Evolutionary conservation across 805 yeast genomes (phyloP).

Genomic region (Lipomyces lipofer): DNA sequence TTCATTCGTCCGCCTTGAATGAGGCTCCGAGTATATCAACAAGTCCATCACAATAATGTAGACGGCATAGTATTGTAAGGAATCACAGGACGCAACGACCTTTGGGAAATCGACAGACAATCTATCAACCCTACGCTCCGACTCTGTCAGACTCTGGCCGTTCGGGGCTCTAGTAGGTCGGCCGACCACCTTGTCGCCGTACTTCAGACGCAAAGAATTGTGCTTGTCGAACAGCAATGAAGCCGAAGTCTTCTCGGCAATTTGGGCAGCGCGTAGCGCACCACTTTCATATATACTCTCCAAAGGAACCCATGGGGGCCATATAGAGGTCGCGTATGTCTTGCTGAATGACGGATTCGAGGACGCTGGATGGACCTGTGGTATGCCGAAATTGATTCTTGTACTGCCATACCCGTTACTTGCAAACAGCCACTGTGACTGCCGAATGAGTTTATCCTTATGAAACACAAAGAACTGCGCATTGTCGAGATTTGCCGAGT

Average conservation of each 20-base stretch:
- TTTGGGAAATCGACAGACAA: conserved; percentile 68
- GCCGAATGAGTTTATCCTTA: conserved; percentile 47
- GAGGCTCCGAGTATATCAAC: conserved; percentile 73
- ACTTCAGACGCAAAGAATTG: conserved; percentile 46
- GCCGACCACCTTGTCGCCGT: conserved; percentile 29
- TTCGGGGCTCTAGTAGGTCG: conserved; percentile 4
- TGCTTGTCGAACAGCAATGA: conserved; percentile 61
- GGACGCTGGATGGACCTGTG: neutral
- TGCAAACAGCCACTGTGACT: conserved; percentile 47
- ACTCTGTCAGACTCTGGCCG: conserved; percentile 14
- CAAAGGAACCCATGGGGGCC: conserved; percentile 91
- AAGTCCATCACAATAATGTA: conserved; percentile 64
- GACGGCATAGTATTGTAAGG: conserved; percentile 68
- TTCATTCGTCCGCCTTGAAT: conserved; percentile 56
- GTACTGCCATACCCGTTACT: conserved; percentile 61
- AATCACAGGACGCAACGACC: conserved; percentile 66
- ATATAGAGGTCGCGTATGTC: conserved; percentile 40
- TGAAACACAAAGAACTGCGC: conserved; percentile 73
- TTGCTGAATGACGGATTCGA: neutral
- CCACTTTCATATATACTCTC: conserved; percentile 64
- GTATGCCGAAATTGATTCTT: conserved; percentile 24
- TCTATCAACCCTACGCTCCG: conserved; percentile 43
- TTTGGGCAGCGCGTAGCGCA: conserved; percentile 48
- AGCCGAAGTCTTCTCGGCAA: conserved; percentile 65
- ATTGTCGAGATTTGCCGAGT: conserved; percentile 64